Percentiles rank a stretch among this genome's conserved stretches.
These are phyloP conservation scores for Rozella allomycis DNA, from an alignment of 371 early-diverging fungal genomes.

Conservation along the genomic window DNA sequence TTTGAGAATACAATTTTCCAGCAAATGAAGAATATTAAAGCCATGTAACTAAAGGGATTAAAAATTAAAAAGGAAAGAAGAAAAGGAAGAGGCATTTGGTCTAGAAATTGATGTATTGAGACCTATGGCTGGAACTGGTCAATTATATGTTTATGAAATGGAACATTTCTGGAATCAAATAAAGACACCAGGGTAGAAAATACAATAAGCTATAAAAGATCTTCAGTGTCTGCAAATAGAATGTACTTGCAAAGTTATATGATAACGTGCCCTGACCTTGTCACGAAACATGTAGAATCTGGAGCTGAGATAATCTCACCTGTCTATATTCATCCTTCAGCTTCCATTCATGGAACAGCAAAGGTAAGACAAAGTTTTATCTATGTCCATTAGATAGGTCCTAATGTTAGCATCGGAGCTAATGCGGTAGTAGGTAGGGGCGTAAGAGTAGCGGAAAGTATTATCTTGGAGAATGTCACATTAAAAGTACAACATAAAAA, in stretches of 20 bases:
- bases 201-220: slow-evolving; percentile 15
- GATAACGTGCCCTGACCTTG: no score
- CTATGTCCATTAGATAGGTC: no score
- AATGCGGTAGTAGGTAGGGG: slow-evolving; percentile 81
- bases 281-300: no score
- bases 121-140: slow-evolving; percentile 49
- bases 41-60: slow-evolving; percentile 51
- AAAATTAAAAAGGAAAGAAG: slow-evolving; percentile 21
- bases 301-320: not conserved
- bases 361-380: no score
- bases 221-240: slow-evolving; percentile 80
- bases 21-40: slow-evolving; percentile 4
- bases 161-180: slow-evolving; percentile 81
- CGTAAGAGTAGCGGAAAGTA: slow-evolving; percentile 79
- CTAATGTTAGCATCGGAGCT: slow-evolving; percentile 85
- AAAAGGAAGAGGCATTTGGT: slow-evolving; percentile 44
- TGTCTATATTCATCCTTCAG: slow-evolving; percentile 83
- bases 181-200: slow-evolving; percentile 60
- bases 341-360: slow-evolving; percentile 74
- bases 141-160: slow-evolving; percentile 50
- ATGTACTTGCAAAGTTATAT: slow-evolving; percentile 71
- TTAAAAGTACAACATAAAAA: no score
- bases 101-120: slow-evolving; percentile 80
- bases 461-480: slow-evolving; percentile 82
- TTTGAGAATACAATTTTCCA: slow-evolving; percentile 63